Evolutionary conservation across 1,284 basidiomycete genomes (phyloP), one percentile per base, ranked within the genome.

Genomic region (Kwoniella shivajii): DNA sequence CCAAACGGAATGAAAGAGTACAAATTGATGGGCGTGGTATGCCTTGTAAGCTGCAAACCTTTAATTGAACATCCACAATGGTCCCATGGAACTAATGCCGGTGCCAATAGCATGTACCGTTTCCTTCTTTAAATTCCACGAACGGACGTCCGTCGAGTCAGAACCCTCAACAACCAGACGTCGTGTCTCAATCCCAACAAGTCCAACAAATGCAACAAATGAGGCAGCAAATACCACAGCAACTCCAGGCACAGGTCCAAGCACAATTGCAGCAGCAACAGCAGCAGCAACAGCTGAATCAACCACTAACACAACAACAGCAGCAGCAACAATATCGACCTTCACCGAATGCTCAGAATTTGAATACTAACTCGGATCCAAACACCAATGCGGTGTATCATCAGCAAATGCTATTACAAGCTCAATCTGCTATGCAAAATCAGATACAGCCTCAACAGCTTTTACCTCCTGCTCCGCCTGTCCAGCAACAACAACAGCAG

Each of bases 11-110:
- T n/a, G 6, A 56, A 45, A 39, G 38, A 36, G 16, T 54, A 57
- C 20, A 53, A 46, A 22, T 34, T 67, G 31, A 64, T 67, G 63
- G 65, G 63, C 13, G 39, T 65, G 4, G 49, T 64, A 10, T 67
- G 65, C 36, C 14, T 64, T 41, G 65, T 66, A 30, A 58, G 64
- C 22, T 50, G 9, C 14, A 39, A 13, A 30, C 16, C 16, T 10
- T 22, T 16, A 20, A 3, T 44, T 20, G 14, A 22, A 33, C 20
- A 33, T 4, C 41, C 24, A 11, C 39, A n/a, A n/a, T 47, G 33
- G 27, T n/a, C 29, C 26, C 6, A 24, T 18, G 13, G 7, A 11
- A n/a, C 27, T 10, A 18, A 18, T 22, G 14, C 11, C 22, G 14
- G 14, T 24, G 10, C 24, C n/a, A 10, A 18, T 41, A 61, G 59